Base-by-base conservation (phyloP, 1,139 yeast genomes). In the Nakaseomyces bracarensis region DNA sequence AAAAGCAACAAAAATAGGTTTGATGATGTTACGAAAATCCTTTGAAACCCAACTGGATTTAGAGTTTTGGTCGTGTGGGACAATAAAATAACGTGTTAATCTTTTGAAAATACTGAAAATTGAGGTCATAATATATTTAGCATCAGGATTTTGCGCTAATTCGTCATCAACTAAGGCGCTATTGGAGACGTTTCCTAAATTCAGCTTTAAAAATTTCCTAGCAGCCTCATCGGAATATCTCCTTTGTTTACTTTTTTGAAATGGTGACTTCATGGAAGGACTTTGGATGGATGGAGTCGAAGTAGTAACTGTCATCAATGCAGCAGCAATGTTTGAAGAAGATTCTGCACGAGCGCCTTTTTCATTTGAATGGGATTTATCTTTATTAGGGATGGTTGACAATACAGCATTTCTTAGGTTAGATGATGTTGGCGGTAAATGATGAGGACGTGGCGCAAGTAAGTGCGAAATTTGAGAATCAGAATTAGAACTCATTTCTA, bases 61-160 rank as follows among this genome's bases (percentile, higher is more conserved):
- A 14, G 48, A 39, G 7, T 46, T 46, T 14, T 46, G 46, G 4
- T 48, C 47, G 23, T 47, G 53, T 5, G 56, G 54, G 21, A 55
- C 42, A 18, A 55, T 48, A 36, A 53, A 57, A 28, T 49, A 52
- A 22, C 50, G 49, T 5, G 53, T 46, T 43, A 53, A 46, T 22
- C 54, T 49, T 35, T 54, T 52, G 44, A 56, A 58, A 10, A 56
- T 56, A 18, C 53, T 51, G 34, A 57, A 53, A 7, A 58, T 55
- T 29, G 55, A 56, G 18, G 54, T 50, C 48, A 57, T 47, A 9
- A 55, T 50, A 13, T 49, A 51, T 42, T 55, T 53, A 7, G 59
- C 59, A 36, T 46, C 40, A 22, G 34, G 40, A 16, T 30, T 43
- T 15, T 46, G 47, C 11, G 47, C 43, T 4, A 43, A 44, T 9